phyloP scores from a whole-genome alignment of 106 monocot genomes.

The Hemerocallis citrina region DNA sequence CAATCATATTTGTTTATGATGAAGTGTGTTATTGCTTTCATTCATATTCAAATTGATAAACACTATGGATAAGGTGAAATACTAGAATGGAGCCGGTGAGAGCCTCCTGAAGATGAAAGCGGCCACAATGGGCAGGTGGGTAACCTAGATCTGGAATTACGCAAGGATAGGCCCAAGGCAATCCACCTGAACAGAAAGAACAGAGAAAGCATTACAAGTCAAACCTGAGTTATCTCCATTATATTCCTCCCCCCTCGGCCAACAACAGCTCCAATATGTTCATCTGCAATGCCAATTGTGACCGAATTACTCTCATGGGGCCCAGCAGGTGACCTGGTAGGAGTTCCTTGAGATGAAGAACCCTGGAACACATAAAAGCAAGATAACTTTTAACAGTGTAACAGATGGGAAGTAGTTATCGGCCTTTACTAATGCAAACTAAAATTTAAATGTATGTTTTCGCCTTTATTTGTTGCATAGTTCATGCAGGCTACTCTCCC shows the following conservation, averaged over 20 bases:
- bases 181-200: background rate
- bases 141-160: background rate
- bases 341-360: constrained; percentile 18
- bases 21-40: too few species aligned
- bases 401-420: too few species aligned
- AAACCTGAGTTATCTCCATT: constrained; percentile 93
- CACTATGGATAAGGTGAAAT: too few species aligned
- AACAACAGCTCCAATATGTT: constrained; percentile 94
- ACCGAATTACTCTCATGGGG: constrained; percentile 51
- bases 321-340: constrained; percentile 29
- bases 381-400: background rate
- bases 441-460: background rate
- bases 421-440: background rate
- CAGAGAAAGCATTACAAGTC: background rate
- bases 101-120: background rate
- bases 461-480: background rate
- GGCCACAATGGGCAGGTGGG: too few species aligned
- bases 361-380: constrained; percentile 12
- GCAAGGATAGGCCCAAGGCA: background rate
- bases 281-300: constrained; percentile 90
- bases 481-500: background rate
- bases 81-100: too few species aligned
- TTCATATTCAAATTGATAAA: too few species aligned
- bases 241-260: constrained; percentile 93
- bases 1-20: too few species aligned